Conservation (phyloP, 345 rosid species). For the Citrus australasica region DNA sequence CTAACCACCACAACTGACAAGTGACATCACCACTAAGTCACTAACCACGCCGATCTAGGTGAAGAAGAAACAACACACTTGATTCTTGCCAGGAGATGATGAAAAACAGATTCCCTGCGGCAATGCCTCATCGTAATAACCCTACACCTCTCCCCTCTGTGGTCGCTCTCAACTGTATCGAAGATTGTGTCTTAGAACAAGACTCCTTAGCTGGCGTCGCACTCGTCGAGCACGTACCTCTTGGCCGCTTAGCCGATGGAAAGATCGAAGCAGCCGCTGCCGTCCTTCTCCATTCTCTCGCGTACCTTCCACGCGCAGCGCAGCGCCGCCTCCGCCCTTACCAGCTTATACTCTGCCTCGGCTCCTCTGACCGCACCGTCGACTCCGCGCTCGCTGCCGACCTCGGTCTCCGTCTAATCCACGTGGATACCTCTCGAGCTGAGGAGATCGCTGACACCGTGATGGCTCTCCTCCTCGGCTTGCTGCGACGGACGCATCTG, state of each 20-base stretch:
- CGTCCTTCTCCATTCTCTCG: slow-evolving; percentile 87
- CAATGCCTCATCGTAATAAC: slow-evolving; percentile 50
- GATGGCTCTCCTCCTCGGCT: slow-evolving; percentile 94
- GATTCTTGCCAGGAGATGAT: slow-evolving; percentile 16
- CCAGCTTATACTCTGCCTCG: slow-evolving; percentile 94
- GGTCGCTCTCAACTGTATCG: slow-evolving; percentile 88
- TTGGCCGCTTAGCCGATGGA: slow-evolving; percentile 82
- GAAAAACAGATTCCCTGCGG: slow-evolving; percentile 40
- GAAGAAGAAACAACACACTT: background rate
- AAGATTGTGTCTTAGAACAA: slow-evolving; percentile 79
- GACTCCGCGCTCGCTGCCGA: slow-evolving; percentile 92
- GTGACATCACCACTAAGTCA: background rate
- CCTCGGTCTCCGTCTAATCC: slow-evolving; percentile 87
- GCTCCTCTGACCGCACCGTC: slow-evolving; percentile 87
- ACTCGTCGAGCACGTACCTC: slow-evolving; percentile 82
- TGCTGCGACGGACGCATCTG: slow-evolving; percentile 88
- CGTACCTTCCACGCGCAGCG: slow-evolving; percentile 98
- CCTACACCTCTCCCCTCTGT: slow-evolving; percentile 57
- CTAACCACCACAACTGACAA: slow-evolving; percentile 25
- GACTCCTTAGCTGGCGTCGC: slow-evolving; percentile 82
- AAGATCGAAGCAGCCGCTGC: slow-evolving; percentile 91
- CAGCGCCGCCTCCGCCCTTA: slow-evolving; percentile 94
- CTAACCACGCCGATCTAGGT: background rate
- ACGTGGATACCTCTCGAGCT: slow-evolving; percentile 85
- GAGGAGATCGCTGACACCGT: slow-evolving; percentile 98